Conservation (phyloP, 805 yeast species). For the Yarrowia divulgata region DNA sequence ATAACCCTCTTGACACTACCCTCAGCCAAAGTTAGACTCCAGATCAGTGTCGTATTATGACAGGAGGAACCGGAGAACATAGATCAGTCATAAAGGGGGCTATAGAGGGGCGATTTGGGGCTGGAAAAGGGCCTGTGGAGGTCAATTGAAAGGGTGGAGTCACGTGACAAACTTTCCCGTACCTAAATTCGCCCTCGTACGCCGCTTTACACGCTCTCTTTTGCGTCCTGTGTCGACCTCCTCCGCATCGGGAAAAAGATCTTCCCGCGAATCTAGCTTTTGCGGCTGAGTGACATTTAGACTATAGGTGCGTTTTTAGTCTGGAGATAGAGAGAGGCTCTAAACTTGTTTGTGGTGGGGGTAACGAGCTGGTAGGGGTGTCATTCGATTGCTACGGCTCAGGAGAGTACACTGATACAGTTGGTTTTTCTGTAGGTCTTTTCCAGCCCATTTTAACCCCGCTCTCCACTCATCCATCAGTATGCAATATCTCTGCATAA, state of each 20-base stretch:
- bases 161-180: too few species aligned
- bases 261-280: conserved; percentile 1
- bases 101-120: too few species aligned
- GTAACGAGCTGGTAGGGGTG: neutral
- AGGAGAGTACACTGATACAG: neutral
- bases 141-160: too few species aligned
- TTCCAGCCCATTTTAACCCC: neutral
- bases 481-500: neutral
- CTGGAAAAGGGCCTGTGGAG: too few species aligned
- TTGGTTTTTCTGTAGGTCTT: too few species aligned
- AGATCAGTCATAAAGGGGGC: too few species aligned
- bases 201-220: neutral
- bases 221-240: neutral
- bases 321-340: neutral
- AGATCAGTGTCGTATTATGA: too few species aligned
- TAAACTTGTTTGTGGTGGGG: neutral
- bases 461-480: neutral
- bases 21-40: too few species aligned
- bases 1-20: too few species aligned
- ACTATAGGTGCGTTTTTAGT: too few species aligned
- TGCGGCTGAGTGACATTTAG: conserved; percentile 5
- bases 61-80: too few species aligned
- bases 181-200: neutral
- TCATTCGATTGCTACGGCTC: too few species aligned
- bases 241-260: conserved; percentile 19